Conservation (phyloP, 139 green algal species). For the Volvox africanus region DNA sequence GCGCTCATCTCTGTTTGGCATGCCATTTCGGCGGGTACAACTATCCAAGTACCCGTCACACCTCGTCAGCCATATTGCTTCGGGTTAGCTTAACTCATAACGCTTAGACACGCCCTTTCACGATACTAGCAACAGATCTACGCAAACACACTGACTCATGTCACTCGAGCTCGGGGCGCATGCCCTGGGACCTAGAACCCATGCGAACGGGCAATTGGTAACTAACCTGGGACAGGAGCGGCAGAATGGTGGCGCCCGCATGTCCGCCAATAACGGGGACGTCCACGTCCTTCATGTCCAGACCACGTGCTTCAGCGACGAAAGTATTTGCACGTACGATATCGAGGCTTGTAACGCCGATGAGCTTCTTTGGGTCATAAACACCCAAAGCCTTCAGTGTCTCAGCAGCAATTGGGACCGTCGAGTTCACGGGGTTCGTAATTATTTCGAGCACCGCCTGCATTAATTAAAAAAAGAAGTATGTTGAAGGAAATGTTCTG, state of each 20-base stretch:
- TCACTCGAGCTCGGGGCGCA: too few relatives aligned
- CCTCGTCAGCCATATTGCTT: background rate
- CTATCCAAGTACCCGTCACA: background rate
- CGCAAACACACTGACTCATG: too few relatives aligned
- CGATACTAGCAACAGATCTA: too few relatives aligned
- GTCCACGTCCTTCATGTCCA: constrained; percentile 82
- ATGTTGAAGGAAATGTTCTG: background rate
- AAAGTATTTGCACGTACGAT: constrained; percentile 96
- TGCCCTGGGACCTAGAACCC: too few relatives aligned
- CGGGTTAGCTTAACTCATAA: too few relatives aligned
- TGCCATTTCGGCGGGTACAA: background rate
- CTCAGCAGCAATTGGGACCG: constrained; percentile 98
- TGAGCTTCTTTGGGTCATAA: constrained; percentile 90
- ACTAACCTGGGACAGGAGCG: constrained; percentile 91
- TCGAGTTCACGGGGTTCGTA: constrained; percentile 99
- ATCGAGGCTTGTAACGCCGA: constrained; percentile 98
- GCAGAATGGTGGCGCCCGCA: constrained; percentile 95
- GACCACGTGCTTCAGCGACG: constrained; percentile 72
- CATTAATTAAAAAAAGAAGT: background rate
- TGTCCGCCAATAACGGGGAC: constrained; percentile 97
- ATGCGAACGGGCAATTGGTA: too few relatives aligned
- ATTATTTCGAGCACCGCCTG: constrained; percentile 93
- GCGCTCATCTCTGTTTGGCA: constrained; percentile 23
- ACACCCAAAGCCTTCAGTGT: constrained; percentile 84
- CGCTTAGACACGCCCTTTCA: too few relatives aligned